These are phyloP conservation scores for Eutrema salsugineum DNA, from an alignment of 441 rosid species.

Conservation along the genomic window DNA sequence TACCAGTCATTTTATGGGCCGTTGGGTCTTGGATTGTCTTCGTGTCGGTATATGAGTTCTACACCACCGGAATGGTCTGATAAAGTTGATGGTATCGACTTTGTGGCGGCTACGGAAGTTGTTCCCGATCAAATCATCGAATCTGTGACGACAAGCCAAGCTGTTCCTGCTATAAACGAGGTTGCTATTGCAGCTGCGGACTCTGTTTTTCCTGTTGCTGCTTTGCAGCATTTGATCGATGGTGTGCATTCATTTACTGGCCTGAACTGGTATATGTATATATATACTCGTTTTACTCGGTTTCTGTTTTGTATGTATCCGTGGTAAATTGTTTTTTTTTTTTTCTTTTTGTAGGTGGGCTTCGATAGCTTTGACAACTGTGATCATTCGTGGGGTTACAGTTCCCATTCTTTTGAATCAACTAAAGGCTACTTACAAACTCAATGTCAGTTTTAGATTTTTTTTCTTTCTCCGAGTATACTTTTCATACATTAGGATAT, in stretches of 20 bases:
- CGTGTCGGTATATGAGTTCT: slow-evolving; percentile 38
- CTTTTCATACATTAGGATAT: background rate
- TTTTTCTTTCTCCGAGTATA: background rate
- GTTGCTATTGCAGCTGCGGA: slow-evolving; percentile 59
- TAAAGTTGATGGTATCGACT: slow-evolving; percentile 40
- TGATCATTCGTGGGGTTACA: slow-evolving; percentile 45
- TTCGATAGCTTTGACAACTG: slow-evolving; percentile 45
- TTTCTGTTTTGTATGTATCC: background rate
- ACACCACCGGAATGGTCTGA: slow-evolving; percentile 37
- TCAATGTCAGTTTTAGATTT: slow-evolving; percentile 33
- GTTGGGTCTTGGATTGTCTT: slow-evolving; percentile 30
- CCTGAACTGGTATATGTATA: slow-evolving; percentile 37
- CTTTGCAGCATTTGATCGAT: slow-evolving; percentile 44
- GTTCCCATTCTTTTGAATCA: slow-evolving; percentile 48
- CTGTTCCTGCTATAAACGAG: slow-evolving; percentile 35
- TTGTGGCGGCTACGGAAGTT: slow-evolving; percentile 26
- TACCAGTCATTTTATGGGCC: slow-evolving; percentile 12
- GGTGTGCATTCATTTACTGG: slow-evolving; percentile 46
- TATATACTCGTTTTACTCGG: background rate
- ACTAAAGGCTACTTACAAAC: slow-evolving; percentile 41
- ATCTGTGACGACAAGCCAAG: slow-evolving; percentile 20
- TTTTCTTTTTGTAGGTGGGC: slow-evolving; percentile 40
- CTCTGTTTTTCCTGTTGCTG: slow-evolving; percentile 47
- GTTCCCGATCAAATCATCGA: slow-evolving; percentile 25
- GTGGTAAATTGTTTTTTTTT: background rate